These are phyloP conservation scores for Cerrena zonata DNA, from an alignment of 1,284 basidiomycete genomes.

Conservation along the genomic window DNA sequence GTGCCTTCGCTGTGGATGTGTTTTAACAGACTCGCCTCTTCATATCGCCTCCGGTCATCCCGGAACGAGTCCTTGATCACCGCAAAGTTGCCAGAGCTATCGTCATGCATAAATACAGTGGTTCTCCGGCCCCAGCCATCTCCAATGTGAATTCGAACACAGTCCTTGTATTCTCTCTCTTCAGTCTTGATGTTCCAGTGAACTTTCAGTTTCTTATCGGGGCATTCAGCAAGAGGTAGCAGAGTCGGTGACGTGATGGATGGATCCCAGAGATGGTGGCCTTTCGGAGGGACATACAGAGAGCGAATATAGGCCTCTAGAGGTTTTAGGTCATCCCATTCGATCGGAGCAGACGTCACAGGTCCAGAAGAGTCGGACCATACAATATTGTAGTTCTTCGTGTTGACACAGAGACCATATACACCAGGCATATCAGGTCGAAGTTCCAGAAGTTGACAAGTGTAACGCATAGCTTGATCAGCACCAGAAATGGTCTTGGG, in stretches of 20 bases:
- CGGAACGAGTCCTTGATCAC: slow-evolving; percentile 11
- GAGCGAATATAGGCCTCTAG: slow-evolving; percentile 8
- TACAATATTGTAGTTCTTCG: slow-evolving; percentile 1
- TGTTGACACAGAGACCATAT: background rate
- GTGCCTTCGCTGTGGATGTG: slow-evolving; percentile 5
- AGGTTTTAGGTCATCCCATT: background rate
- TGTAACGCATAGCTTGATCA: slow-evolving; percentile 1
- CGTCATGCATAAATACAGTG: slow-evolving; percentile 2
- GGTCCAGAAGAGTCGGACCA: slow-evolving; percentile 8
- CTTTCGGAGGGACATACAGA: slow-evolving; percentile 8
- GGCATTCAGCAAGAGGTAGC: background rate
- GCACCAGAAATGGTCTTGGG: background rate
- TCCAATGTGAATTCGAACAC: slow-evolving; percentile 1
- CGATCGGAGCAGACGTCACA: background rate
- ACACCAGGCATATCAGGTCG: slow-evolving; percentile 8
- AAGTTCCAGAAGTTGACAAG: slow-evolving; percentile 5
- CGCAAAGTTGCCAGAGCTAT: background rate
- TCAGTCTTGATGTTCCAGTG: background rate
- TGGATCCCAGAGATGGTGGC: slow-evolving; percentile 7
- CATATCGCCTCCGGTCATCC: background rate
- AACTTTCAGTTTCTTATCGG: background rate
- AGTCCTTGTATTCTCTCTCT: background rate
- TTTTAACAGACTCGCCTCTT: slow-evolving; percentile 3
- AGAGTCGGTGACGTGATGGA: background rate
- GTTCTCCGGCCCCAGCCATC: slow-evolving; percentile 7